These are phyloP conservation scores for Citrus sp. DNA, from an alignment of 345 rosid genomes.

Conservation along the genomic window DNA sequence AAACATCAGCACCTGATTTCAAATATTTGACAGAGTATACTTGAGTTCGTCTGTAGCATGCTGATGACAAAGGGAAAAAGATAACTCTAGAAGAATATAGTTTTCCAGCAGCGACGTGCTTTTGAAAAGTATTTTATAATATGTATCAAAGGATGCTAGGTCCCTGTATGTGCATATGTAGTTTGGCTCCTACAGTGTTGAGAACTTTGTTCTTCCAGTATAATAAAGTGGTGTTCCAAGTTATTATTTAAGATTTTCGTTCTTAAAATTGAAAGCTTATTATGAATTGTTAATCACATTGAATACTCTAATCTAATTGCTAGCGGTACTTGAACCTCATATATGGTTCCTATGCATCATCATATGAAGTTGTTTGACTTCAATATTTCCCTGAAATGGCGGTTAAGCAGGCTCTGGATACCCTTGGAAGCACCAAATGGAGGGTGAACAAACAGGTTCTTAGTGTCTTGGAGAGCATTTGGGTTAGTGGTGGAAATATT, in stretches of 20 bases:
- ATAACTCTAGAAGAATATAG: background rate
- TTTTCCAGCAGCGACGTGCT: too few species aligned
- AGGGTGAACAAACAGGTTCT: conserved; percentile 76
- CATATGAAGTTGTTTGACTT: conserved; percentile 9
- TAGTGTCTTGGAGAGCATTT: conserved; percentile 72
- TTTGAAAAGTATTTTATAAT: background rate
- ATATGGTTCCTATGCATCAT: background rate
- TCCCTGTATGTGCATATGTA: background rate
- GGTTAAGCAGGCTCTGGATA: conserved; percentile 77
- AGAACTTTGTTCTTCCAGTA: background rate
- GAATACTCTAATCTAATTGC: conserved; percentile 3
- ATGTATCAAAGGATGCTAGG: background rate
- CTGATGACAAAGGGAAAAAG: background rate
- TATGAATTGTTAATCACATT: background rate
- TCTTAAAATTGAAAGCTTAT: background rate
- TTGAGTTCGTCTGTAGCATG: background rate
- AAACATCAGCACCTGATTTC: background rate
- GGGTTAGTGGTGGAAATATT: conserved; percentile 85
- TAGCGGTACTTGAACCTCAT: background rate
- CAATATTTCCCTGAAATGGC: background rate
- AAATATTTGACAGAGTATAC: background rate
- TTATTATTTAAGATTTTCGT: background rate
- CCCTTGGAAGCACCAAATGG: conserved; percentile 96
- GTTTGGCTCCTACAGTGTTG: background rate
- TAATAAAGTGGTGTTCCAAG: background rate